Base-by-base conservation (phyloP, 2,329 filamentous ascomycete genomes). In the Paracoccidioides lutzii region DNA sequence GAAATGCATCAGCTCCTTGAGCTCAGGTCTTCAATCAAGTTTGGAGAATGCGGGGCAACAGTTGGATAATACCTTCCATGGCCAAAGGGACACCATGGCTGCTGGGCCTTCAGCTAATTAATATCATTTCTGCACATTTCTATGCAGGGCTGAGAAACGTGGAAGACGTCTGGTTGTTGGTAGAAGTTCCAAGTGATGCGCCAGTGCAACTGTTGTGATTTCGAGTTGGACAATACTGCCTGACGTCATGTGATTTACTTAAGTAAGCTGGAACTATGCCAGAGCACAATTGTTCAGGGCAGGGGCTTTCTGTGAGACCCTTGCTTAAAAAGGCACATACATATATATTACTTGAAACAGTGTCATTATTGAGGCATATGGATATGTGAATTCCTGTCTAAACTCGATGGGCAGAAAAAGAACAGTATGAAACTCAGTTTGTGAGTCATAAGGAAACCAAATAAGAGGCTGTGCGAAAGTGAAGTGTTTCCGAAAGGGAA, bases 41-140 rank as follows among this genome's bases (percentile, higher is more conserved):
- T 41, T 40, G 30, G 54, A 37, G 42, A 15, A 41, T 32, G 41
- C 35, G 38, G 44, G 42, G 14, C 32, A 43, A 15, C 51, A 12
- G 14, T 32, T 51, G 52, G 9, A 44, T 9, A n/a, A 65, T 72
- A 89, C 87, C 76, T 81, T 83, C 83, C 86, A 95, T 60, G 88
- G 88, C 88, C 88, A 93, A 63, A 93, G 79, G 54, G 84, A 88
- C 65, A 90, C 85, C 88, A 93, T 93, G 56, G 43, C 51, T 52
- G 55, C 37, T 41, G 46, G 37, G n/a, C 44, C 48, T 22, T 22
- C 45, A 55, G 12, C 14, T 52, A 37, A 22, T 22, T 35, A n/a
- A 14, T 32, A 4, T 54, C 55, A 46, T 53, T 55, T 55, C 53
- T 44, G 8, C 41, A 15, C 37, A 42, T 42, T 15, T 41, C 10